These are phyloP conservation scores for Colletotrichum lindemuthianum DNA, from an alignment of 2,329 filamentous ascomycete genomes.

Conservation along the genomic window DNA sequence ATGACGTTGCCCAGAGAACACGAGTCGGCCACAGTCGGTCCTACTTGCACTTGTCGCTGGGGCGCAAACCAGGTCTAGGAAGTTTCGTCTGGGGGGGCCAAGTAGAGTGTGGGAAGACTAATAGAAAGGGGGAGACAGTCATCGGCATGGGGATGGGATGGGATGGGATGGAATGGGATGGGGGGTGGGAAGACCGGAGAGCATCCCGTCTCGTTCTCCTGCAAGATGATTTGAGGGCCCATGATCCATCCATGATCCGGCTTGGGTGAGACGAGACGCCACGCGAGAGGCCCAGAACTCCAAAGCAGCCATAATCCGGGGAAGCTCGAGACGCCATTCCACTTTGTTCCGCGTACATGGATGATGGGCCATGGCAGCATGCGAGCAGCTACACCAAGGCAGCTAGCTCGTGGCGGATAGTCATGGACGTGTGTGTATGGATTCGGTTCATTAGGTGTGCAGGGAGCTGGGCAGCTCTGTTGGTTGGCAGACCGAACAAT, in stretches of 20 bases:
- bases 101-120: slow-evolving; percentile 19
- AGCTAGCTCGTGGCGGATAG: neutral
- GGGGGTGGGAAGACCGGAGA: neutral
- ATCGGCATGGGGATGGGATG: neutral
- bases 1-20: slow-evolving; percentile 32
- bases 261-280: slow-evolving; percentile 14
- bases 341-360: neutral
- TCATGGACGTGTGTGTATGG: neutral
- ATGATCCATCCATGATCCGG: no score
- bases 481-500: neutral
- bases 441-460: neutral
- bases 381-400: neutral
- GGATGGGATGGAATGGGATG: neutral
- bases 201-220: slow-evolving; percentile 3
- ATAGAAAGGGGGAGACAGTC: neutral
- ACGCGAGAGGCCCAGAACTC: slow-evolving; percentile 16
- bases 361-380: no score
- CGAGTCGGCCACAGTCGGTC: slow-evolving; percentile 22
- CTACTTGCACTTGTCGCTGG: slow-evolving; percentile 24
- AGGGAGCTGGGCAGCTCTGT: neutral
- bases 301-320: slow-evolving; percentile 26
- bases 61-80: slow-evolving; percentile 21
- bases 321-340: neutral
- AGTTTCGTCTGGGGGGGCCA: neutral
- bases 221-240: neutral